These are phyloP conservation scores for Diutina pseudorugosa DNA, from an alignment of 1,139 yeast genomes.

Conservation along the genomic window DNA sequence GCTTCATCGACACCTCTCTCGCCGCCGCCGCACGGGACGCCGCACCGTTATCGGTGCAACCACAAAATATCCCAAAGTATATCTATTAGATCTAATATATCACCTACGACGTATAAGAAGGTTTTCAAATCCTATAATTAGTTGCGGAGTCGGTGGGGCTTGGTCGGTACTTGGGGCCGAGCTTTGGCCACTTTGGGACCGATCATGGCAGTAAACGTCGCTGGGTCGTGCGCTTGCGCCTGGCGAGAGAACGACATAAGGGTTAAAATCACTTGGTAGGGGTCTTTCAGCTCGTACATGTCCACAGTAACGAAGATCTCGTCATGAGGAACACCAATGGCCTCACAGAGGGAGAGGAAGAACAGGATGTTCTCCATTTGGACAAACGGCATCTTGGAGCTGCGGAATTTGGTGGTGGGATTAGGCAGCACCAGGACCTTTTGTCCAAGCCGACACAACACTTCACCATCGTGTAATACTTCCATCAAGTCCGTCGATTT, in stretches of 20 bases:
- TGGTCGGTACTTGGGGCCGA: slow-evolving; percentile 26
- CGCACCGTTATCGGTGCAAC: not conserved
- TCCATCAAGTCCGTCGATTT: slow-evolving; percentile 25
- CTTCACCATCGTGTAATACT: slow-evolving; percentile 51
- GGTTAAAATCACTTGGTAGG: slow-evolving; percentile 65
- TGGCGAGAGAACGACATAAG: slow-evolving; percentile 59
- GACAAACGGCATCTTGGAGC: slow-evolving; percentile 69
- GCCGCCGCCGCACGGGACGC: not conserved
- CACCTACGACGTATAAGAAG: too few relatives aligned
- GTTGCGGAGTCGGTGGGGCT: slow-evolving; percentile 15
- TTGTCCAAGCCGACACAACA: slow-evolving; percentile 41
- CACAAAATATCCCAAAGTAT: not conserved
- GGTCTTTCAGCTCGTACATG: slow-evolving; percentile 60
- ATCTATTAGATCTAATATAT: too few relatives aligned
- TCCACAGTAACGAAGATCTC: slow-evolving; percentile 80
- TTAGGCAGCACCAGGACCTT: slow-evolving; percentile 24
- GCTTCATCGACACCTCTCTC: not conserved
- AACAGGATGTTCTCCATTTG: slow-evolving; percentile 82
- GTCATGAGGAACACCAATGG: slow-evolving; percentile 66
- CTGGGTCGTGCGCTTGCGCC: slow-evolving; percentile 11
- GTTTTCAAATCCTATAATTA: not conserved
- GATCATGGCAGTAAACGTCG: slow-evolving; percentile 13
- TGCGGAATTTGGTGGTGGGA: slow-evolving; percentile 34
- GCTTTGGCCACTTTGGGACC: slow-evolving; percentile 26
- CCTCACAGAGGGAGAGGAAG: slow-evolving; percentile 48